Evolutionary conservation across 2,329 filamentous ascomycete species (phyloP), one percentile per base, ranked within the genome.

Genomic region (Diaporthe amygdali): DNA sequence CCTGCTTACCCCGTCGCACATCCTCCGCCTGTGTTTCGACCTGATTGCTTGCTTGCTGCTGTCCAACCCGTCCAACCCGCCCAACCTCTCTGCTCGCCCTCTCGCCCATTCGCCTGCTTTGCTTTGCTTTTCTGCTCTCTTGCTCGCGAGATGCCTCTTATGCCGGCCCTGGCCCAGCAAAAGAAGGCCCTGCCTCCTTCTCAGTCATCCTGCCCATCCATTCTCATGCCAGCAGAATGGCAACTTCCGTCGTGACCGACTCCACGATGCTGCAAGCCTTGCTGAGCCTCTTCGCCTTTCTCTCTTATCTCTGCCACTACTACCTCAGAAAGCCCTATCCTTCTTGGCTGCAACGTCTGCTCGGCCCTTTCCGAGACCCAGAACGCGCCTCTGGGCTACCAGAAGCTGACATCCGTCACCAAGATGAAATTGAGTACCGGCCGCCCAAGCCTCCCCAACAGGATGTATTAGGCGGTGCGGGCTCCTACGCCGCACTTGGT

Each of bases 351-450:
- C 55, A n/a, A 14, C 39, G 44, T 56, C 56, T 44, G 25, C 15
- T 51, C 52, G 34, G 17, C 37, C 8, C 17, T 14, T 52, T 12
- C 59, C 30, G 39, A 20, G 25, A 5, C 34, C 32, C 49, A 34
- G 32, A 41, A 12, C 30, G 17, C 12, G 9, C 27, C 20, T 20
- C 46, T 20, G 32, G 64, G 44, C 22, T 59, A 34, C 30, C 68
- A 30, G 56, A 71, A 66, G 69, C 66, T 76, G 68, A 76, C 77
- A 75, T 74, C 74, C 74, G 71, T 66, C 20, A 66, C 69, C 44
- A 64, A 83, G 95, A 98, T 85, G 94, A 98, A 72, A 98, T 98
- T 77, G 93, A 98, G 76, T 97, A 94, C 77, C 86, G 89, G 39
- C 91, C 92, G 3, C 90, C 92, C 51, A 91, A 84, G 69, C 88